Percentiles rank a stretch among this genome's conserved stretches.
Conservation (phyloP, 768 basidiomycete species). For the Gloeostereum incarnatum region DNA sequence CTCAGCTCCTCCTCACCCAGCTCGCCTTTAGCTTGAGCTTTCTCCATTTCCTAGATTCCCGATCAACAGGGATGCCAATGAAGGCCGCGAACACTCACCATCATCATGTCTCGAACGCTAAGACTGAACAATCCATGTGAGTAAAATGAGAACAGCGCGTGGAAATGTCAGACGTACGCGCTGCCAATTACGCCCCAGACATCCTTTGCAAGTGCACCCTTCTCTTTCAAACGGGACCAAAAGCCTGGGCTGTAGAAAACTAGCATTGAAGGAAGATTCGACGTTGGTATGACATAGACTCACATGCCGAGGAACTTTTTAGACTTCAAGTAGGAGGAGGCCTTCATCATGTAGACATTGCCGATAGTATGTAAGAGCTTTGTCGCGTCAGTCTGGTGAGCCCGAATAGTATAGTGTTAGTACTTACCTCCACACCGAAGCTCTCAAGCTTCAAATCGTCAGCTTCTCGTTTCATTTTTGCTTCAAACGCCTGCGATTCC, state of each 20-base stretch:
- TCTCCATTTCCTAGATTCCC: conserved; percentile 84
- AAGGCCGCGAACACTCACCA: conserved; percentile 22
- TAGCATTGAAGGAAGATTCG: background rate
- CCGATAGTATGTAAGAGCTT: conserved; percentile 90
- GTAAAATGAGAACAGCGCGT: conserved; percentile 1
- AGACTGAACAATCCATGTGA: conserved; percentile 26
- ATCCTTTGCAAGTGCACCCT: conserved; percentile 87
- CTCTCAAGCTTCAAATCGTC: conserved; percentile 96
- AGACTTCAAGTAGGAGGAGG: conserved; percentile 84
- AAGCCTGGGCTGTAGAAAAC: conserved; percentile 60
- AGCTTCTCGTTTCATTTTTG: conserved; percentile 71
- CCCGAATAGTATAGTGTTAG: background rate
- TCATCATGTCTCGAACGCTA: conserved; percentile 72
- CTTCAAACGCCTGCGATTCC: conserved; percentile 75
- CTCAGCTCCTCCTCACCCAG: conserved; percentile 77
- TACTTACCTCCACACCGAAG: conserved; percentile 86
- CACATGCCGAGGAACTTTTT: conserved; percentile 87
- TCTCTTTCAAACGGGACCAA: conserved; percentile 91
- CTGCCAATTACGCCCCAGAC: conserved; percentile 95
- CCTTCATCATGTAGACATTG: conserved; percentile 88
- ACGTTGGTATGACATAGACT: conserved; percentile 17
- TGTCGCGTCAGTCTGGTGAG: conserved; percentile 5
- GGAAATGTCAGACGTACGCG: conserved; percentile 51
- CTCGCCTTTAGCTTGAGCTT: conserved; percentile 82
- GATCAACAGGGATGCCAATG: background rate